These are phyloP conservation scores for Samsoniella hepiali DNA, from an alignment of 2,329 filamentous ascomycete species.

Conservation along the genomic window DNA sequence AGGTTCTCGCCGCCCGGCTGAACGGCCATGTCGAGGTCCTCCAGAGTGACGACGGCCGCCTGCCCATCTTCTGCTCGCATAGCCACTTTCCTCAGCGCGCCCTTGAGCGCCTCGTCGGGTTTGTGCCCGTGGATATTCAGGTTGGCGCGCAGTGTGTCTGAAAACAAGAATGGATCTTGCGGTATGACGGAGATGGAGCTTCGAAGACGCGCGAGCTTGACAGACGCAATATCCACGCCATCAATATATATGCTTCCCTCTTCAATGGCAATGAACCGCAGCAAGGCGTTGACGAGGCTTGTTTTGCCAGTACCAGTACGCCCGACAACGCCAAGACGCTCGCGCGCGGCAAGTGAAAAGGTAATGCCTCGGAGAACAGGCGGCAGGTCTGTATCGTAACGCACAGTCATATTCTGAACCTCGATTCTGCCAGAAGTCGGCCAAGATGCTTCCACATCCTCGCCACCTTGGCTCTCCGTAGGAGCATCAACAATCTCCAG, in stretches of 20 bases:
- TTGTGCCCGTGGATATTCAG: background rate
- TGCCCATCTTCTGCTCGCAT: background rate
- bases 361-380: background rate
- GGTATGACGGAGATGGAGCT: constrained; percentile 13
- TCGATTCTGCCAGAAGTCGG: constrained; percentile 6
- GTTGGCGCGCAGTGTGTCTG: constrained; percentile 13
- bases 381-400: constrained; percentile 5
- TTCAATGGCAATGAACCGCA: constrained; percentile 9
- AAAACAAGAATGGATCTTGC: constrained; percentile 20
- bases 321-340: constrained; percentile 19
- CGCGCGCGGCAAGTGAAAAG: constrained; percentile 2
- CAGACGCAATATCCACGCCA: constrained; percentile 1
- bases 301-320: constrained; percentile 20
- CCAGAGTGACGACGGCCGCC: background rate
- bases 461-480: constrained; percentile 3
- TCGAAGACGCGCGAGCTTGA: constrained; percentile 9
- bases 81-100: background rate
- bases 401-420: background rate
- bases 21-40: constrained; percentile 9
- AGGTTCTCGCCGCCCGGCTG: constrained; percentile 10
- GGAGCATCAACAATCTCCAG: constrained; percentile 5
- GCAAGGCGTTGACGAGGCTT: constrained; percentile 11
- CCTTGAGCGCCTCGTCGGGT: constrained; percentile 2
- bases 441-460: constrained; percentile 1
- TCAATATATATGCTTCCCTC: constrained; percentile 14